phyloP scores from a whole-genome alignment of 441 rosid genomes.

The Eugenia klotzschiana region DNA sequence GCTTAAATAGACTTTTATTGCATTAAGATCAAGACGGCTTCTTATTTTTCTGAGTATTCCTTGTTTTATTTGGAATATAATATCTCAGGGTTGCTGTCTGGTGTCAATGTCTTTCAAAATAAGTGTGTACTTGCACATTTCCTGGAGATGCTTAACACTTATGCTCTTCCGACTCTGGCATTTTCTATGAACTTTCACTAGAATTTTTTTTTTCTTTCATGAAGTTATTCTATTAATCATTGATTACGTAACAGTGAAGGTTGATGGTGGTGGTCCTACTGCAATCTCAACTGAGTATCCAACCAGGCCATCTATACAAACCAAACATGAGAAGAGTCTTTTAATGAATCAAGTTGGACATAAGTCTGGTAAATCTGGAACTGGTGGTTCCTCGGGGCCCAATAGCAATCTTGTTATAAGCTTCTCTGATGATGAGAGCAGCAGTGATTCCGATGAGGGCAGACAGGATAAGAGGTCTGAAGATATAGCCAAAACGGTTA shows the following conservation, averaged over 20 bases:
- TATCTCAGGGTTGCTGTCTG: neutral
- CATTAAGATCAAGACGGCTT: neutral
- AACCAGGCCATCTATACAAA: slow-evolving; percentile 14
- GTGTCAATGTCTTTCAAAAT: neutral
- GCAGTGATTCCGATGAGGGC: slow-evolving; percentile 53
- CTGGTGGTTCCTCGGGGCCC: slow-evolving; percentile 24
- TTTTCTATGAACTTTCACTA: neutral
- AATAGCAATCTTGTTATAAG: slow-evolving; percentile 65
- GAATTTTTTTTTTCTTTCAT: neutral
- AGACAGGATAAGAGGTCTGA: slow-evolving; percentile 11
- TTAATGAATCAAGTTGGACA: slow-evolving; percentile 30
- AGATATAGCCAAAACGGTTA: slow-evolving; percentile 16
- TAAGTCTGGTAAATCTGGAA: slow-evolving; percentile 26
- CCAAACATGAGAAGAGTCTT: slow-evolving; percentile 21
- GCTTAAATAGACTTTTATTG: neutral
- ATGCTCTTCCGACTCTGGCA: neutral
- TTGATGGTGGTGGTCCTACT: slow-evolving; percentile 12
- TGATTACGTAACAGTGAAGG: slow-evolving; percentile 30
- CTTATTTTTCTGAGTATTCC: neutral
- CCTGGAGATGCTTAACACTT: neutral
- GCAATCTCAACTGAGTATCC: slow-evolving; percentile 14
- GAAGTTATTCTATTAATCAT: neutral
- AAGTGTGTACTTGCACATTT: neutral
- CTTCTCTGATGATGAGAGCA: slow-evolving; percentile 81
- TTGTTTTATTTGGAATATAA: neutral